Conservation (phyloP, 108 stramenopile species). For the Aurantiochytrium sp. region DNA sequence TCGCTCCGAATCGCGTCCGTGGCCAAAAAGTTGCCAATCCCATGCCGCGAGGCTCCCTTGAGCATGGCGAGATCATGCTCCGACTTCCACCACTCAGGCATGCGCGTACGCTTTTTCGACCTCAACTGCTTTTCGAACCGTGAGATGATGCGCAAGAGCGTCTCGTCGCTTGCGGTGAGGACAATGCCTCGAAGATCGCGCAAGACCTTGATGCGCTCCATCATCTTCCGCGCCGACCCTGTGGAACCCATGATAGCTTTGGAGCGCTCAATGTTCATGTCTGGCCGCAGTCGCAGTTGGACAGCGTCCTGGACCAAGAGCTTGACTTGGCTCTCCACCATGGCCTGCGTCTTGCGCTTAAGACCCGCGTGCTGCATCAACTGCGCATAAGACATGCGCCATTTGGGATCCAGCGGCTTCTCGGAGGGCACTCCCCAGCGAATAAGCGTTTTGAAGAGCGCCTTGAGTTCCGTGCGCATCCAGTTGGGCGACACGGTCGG, state of each 20-base stretch:
- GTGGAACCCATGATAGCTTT: background rate
- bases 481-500: background rate
- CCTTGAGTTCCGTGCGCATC: background rate
- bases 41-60: background rate
- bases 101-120: background rate
- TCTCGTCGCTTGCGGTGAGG: background rate
- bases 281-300: background rate
- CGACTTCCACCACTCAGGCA: constrained; percentile 5
- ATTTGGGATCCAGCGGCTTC: background rate
- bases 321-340: background rate
- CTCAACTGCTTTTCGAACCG: background rate
- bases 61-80: background rate
- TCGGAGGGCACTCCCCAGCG: constrained; percentile 5
- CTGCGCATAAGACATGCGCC: background rate
- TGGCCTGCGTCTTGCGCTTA: background rate
- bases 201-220: background rate
- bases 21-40: background rate
- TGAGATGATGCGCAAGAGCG: background rate
- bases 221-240: background rate
- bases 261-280: background rate
- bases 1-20: background rate
- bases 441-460: background rate
- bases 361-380: background rate
- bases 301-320: background rate
- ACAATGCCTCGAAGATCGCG: background rate